A percentile compares a stretch with the other conserved stretches of the same genome.
These are phyloP conservation scores for Lachnellula arida DNA, from an alignment of 2,329 filamentous ascomycete species.

Conservation along the genomic window DNA sequence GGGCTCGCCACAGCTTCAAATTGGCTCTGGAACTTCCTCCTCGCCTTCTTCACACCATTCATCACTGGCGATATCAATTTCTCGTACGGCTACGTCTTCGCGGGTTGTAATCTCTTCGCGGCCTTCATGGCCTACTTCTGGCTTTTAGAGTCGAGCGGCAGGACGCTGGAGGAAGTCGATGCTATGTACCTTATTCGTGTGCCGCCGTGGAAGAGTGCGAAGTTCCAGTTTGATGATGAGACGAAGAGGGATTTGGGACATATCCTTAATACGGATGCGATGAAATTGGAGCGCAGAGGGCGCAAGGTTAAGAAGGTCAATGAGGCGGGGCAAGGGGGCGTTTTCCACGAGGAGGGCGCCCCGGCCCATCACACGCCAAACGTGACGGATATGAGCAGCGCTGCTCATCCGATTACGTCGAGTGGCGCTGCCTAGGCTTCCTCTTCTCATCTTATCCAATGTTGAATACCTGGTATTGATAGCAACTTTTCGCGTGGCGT, in stretches of 20 bases:
- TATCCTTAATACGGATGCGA: slow-evolving; percentile 25
- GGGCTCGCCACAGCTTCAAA: slow-evolving; percentile 57
- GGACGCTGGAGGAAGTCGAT: slow-evolving; percentile 25
- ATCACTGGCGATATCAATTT: slow-evolving; percentile 69
- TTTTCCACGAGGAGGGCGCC: not conserved
- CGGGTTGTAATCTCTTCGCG: slow-evolving; percentile 62
- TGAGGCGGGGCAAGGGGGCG: slow-evolving; percentile 33
- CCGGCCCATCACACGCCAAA: not conserved
- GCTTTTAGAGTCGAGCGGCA: slow-evolving; percentile 58
- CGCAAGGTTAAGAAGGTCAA: slow-evolving; percentile 45
- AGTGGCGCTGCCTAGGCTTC: not conserved
- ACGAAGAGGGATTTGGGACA: slow-evolving; percentile 4
- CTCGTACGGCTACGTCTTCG: slow-evolving; percentile 66
- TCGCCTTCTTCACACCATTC: slow-evolving; percentile 76
- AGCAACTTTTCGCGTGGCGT: too few relatives aligned
- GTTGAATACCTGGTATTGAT: too few relatives aligned
- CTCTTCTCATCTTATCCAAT: too few relatives aligned
- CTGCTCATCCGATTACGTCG: not conserved
- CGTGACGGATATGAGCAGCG: not conserved
- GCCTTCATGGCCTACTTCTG: slow-evolving; percentile 71
- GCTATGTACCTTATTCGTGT: slow-evolving; percentile 25
- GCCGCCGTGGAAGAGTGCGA: slow-evolving; percentile 33
- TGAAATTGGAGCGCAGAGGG: slow-evolving; percentile 16
- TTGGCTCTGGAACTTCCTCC: slow-evolving; percentile 69
- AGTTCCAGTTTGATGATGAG: slow-evolving; percentile 16